phyloP scores from a whole-genome alignment of 1,284 basidiomycete species.

The Boletus hoseneyae region DNA sequence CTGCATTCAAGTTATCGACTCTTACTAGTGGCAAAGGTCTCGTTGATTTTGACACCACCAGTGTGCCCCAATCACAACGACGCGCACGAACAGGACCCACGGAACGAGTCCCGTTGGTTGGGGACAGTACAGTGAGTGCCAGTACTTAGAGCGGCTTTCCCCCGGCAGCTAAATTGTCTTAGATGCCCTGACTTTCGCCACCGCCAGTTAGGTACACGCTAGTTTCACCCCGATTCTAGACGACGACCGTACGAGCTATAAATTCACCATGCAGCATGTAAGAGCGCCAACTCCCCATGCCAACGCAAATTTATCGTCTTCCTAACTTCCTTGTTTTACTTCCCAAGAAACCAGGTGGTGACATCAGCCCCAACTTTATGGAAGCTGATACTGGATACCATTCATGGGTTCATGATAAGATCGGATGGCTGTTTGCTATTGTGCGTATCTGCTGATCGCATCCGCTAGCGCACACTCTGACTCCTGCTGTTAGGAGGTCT shows the following conservation, averaged over 20 bases:
- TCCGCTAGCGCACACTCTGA: neutral
- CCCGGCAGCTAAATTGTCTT: neutral
- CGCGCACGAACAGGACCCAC: neutral
- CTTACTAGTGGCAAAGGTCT: neutral
- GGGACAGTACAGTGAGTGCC: neutral
- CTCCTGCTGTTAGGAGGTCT: conserved; percentile 23
- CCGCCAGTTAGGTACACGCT: neutral
- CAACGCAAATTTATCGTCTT: conserved; percentile 19
- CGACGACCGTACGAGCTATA: conserved; percentile 13
- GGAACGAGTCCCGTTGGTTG: neutral
- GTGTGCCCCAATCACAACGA: neutral
- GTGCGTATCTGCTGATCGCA: conserved; percentile 13
- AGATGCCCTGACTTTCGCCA: conserved; percentile 5
- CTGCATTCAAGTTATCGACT: neutral
- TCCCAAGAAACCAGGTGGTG: conserved; percentile 28
- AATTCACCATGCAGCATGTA: conserved; percentile 10
- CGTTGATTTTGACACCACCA: neutral
- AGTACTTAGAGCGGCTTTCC: neutral
- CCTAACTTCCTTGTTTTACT: conserved; percentile 26
- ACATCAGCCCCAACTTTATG: conserved; percentile 27
- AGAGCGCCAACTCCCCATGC: conserved; percentile 15
- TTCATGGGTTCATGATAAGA: conserved; percentile 25
- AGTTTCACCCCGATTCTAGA: conserved; percentile 20
- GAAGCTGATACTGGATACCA: conserved; percentile 24
- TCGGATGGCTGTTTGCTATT: conserved; percentile 24